Evolutionary conservation across 257 asterid genomes (phyloP).

Genomic region (Ligustrum vulgare): DNA sequence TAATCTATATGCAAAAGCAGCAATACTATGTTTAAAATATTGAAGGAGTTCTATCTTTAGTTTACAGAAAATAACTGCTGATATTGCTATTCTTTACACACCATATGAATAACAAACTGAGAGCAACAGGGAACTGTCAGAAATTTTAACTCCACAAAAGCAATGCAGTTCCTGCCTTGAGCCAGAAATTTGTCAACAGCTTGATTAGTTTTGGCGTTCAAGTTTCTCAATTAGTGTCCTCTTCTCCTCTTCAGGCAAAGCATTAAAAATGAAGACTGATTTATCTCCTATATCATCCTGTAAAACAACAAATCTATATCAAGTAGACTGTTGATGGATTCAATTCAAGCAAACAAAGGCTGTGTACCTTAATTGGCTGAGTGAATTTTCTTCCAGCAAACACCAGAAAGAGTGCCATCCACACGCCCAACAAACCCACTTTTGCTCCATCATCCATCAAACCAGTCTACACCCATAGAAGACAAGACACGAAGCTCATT

Average conservation of each 20-base stretch:
- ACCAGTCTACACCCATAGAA: conserved; percentile 49
- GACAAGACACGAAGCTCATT: not conserved
- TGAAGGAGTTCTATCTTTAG: not conserved
- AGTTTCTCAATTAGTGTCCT: conserved; percentile 23
- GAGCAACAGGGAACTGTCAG: not conserved
- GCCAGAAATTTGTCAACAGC: not conserved
- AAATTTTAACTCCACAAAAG: not conserved
- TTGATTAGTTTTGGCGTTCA: not conserved
- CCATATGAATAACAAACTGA: not conserved
- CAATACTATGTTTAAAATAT: too few species aligned
- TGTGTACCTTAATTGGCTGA: conserved; percentile 78
- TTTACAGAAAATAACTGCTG: not conserved
- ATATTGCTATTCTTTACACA: not conserved
- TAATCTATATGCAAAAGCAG: too few species aligned
- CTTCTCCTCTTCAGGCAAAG: conserved; percentile 36
- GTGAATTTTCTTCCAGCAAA: conserved; percentile 94
- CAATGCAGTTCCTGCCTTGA: too few species aligned
- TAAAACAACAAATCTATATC: not conserved
- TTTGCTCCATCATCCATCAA: conserved; percentile 81
- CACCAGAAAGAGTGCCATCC: conserved; percentile 80
- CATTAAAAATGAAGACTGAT: not conserved
- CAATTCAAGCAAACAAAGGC: not conserved
- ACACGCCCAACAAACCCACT: conserved; percentile 54
- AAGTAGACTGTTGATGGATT: not conserved
- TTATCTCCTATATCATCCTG: not conserved